Evolutionary conservation across 306 rosid species (phyloP).

Genomic region (Glycine tomentella): DNA sequence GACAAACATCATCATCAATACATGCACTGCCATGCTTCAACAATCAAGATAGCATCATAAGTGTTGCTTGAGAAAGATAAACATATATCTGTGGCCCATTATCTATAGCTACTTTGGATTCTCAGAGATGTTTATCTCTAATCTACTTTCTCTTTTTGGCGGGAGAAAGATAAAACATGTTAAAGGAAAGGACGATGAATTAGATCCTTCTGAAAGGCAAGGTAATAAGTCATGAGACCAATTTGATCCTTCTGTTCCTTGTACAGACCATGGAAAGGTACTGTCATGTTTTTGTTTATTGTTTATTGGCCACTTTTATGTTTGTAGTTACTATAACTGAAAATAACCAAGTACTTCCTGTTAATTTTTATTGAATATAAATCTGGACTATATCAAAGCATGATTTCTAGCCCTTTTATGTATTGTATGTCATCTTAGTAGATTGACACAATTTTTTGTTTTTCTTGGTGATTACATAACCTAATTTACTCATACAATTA

Average conservation of each 20-base stretch:
- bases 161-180: slow-evolving; percentile 12
- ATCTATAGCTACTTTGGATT: slow-evolving; percentile 46
- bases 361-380: slow-evolving; percentile 33
- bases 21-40: slow-evolving; percentile 59
- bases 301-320: slow-evolving; percentile 36
- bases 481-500: slow-evolving; percentile 10
- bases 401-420: not conserved
- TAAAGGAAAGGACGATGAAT: slow-evolving; percentile 24
- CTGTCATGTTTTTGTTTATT: slow-evolving; percentile 47
- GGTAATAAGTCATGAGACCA: slow-evolving; percentile 45
- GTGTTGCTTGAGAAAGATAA: slow-evolving; percentile 60
- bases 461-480: not conserved
- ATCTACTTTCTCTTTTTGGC: slow-evolving; percentile 6
- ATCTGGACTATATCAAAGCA: slow-evolving; percentile 23
- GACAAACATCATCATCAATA: slow-evolving; percentile 57
- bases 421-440: slow-evolving; percentile 11
- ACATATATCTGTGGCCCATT: slow-evolving; percentile 37
- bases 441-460: not conserved
- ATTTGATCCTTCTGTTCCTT: slow-evolving; percentile 50
- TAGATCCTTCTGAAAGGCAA: slow-evolving; percentile 31
- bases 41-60: slow-evolving; percentile 66
- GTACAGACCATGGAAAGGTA: slow-evolving; percentile 61
- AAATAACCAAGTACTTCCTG: slow-evolving; percentile 45
- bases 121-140: slow-evolving; percentile 27
- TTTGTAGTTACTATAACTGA: slow-evolving; percentile 49